A percentile compares a stretch with the other conserved stretches of the same genome.
phyloP scores from a whole-genome alignment of 2,329 filamentous ascomycete species.

The Colletotrichum sp. region DNA sequence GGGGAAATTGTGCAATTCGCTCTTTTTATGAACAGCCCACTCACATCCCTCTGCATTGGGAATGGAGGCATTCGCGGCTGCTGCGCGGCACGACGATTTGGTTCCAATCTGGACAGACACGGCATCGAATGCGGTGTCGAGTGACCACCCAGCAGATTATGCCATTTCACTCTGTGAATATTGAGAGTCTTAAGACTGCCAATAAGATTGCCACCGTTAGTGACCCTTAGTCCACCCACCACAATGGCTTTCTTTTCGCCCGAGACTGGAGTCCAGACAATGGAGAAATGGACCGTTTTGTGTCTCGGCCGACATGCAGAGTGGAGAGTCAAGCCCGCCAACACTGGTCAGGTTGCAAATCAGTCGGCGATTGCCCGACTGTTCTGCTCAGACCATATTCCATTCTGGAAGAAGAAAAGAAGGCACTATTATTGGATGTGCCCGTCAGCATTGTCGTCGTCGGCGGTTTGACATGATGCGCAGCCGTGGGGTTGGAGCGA shows the following conservation, averaged over 20 bases:
- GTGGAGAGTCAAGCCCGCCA: background rate
- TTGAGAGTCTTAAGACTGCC: background rate
- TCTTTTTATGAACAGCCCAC: slow-evolving; percentile 18
- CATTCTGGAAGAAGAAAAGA: background rate
- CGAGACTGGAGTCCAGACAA: background rate
- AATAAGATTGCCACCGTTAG: background rate
- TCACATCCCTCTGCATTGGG: background rate
- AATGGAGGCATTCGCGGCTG: background rate
- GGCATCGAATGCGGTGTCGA: background rate
- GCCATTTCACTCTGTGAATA: background rate
- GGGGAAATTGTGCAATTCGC: slow-evolving; percentile 19
- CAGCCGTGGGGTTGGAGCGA: too few species aligned
- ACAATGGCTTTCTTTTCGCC: slow-evolving; percentile 7
- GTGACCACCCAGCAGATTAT: background rate
- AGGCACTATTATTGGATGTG: background rate
- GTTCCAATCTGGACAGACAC: background rate
- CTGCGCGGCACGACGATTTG: background rate
- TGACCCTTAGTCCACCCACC: background rate
- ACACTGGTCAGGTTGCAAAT: background rate
- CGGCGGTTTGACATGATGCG: background rate
- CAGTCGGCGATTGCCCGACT: background rate
- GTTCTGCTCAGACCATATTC: background rate
- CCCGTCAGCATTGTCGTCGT: background rate
- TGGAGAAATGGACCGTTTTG: background rate
- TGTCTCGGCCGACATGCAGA: slow-evolving; percentile 4